Conservation (phyloP, 179 eudicot genomes). For the Patellifolia procumbens region DNA sequence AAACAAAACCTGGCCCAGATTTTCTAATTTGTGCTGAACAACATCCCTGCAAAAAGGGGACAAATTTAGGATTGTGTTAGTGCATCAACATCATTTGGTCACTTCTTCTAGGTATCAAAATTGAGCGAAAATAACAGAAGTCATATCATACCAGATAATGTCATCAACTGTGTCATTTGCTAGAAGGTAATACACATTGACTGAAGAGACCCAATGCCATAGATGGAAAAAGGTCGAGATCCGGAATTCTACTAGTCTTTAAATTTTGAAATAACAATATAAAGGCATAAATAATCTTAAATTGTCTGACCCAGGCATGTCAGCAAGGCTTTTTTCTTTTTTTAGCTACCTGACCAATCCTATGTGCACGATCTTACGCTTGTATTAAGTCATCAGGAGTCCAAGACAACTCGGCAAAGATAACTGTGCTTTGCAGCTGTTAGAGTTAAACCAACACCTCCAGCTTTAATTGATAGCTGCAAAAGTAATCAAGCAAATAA, state of each 20-base stretch:
- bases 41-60: constrained; percentile 65
- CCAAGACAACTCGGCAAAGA: constrained; percentile 98
- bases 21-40: constrained; percentile 92
- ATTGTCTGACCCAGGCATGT: background rate
- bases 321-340: background rate
- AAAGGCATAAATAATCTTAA: background rate
- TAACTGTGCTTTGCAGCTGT: constrained; percentile 99
- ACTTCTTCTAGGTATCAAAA: constrained; percentile 4
- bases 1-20: constrained; percentile 77
- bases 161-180: constrained; percentile 98
- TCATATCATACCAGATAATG: constrained; percentile 77
- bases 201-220: constrained; percentile 70
- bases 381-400: constrained; percentile 98
- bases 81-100: constrained; percentile 6
- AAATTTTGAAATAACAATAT: background rate
- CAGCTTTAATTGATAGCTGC: constrained; percentile 95
- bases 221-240: background rate
- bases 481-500: constrained; percentile 6
- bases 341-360: constrained; percentile 88
- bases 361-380: constrained; percentile 98
- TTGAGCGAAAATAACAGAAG: background rate
- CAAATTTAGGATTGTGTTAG: background rate
- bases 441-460: constrained; percentile 94
- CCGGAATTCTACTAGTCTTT: background rate
- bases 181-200: constrained; percentile 80